These are phyloP conservation scores for Saksenaea oblongispora DNA, from an alignment of 371 early-diverging fungal species.

Conservation along the genomic window DNA sequence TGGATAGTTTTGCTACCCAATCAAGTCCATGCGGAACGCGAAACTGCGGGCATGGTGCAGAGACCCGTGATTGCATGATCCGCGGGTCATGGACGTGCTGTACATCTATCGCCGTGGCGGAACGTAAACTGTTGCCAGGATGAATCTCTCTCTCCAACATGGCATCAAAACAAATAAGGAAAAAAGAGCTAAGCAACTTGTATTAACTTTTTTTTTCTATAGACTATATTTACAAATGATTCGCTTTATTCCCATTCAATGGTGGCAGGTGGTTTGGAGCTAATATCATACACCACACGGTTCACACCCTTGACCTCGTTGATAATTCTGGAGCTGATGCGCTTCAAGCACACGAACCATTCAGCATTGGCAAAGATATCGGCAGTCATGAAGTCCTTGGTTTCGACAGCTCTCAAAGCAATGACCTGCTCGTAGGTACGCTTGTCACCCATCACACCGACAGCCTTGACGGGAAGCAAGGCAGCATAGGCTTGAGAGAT, in stretches of 20 bases:
- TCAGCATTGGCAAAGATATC: constrained; percentile 79
- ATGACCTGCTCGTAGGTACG: constrained; percentile 98
- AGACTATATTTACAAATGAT: background rate
- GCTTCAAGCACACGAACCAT: constrained; percentile 72
- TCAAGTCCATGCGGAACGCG: too few relatives aligned
- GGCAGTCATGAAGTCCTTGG: constrained; percentile 97
- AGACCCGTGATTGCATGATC: too few relatives aligned
- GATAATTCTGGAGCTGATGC: constrained; percentile 91
- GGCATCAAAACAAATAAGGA: background rate
- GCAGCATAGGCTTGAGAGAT: constrained; percentile 98
- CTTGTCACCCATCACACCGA: constrained; percentile 98
- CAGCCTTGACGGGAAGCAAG: constrained; percentile 90
- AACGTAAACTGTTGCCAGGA: too few relatives aligned
- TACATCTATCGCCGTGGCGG: too few relatives aligned
- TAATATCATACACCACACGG: constrained; percentile 95
- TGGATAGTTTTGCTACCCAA: too few relatives aligned
- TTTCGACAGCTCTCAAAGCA: constrained; percentile 94
- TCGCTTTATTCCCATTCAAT: constrained; percentile 87
- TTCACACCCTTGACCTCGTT: constrained; percentile 98
- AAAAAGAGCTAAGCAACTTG: background rate
- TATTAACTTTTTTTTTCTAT: background rate
- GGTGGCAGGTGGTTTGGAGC: constrained; percentile 95
- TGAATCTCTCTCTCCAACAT: background rate
- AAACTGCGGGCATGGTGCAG: too few relatives aligned
- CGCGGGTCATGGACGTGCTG: too few relatives aligned